Conservation (phyloP, 2,329 filamentous ascomycete species). For the Neospermospora avenae region DNA sequence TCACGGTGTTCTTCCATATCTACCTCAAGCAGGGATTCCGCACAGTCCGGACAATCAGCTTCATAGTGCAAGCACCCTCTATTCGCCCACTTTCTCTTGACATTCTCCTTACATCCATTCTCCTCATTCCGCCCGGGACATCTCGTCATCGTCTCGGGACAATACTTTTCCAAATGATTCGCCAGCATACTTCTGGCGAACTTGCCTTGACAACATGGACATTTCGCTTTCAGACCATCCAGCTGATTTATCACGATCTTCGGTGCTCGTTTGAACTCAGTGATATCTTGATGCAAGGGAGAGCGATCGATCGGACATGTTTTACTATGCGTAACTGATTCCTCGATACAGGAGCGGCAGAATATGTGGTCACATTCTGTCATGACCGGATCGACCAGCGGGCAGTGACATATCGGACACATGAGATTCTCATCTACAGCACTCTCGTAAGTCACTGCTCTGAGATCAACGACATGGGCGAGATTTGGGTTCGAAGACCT, state of each 20-base stretch:
- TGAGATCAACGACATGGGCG: constrained; percentile 33
- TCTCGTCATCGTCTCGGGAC: constrained; percentile 51
- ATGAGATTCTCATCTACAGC: constrained; percentile 39
- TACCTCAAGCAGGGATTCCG: constrained; percentile 43
- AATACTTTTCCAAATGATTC: constrained; percentile 55
- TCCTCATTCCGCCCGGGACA: constrained; percentile 45
- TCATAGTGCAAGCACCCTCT: constrained; percentile 54
- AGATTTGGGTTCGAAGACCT: constrained; percentile 18
- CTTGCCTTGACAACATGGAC: constrained; percentile 53
- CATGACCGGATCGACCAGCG: constrained; percentile 58
- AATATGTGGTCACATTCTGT: constrained; percentile 65
- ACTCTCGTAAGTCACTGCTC: constrained; percentile 36
- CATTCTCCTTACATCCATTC: constrained; percentile 47
- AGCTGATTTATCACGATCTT: constrained; percentile 58
- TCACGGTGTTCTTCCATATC: constrained; percentile 47
- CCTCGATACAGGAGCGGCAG: constrained; percentile 54
- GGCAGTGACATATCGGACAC: constrained; percentile 52
- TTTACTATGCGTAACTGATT: constrained; percentile 41
- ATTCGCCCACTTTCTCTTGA: constrained; percentile 49
- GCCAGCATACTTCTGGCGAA: constrained; percentile 53
- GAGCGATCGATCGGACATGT: constrained; percentile 59
- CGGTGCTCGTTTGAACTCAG: constrained; percentile 24
- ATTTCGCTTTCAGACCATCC: constrained; percentile 56
- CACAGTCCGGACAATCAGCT: constrained; percentile 52
- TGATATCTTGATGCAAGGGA: constrained; percentile 38